Percentiles rank a stretch among this genome's conserved stretches.
phyloP scores from a whole-genome alignment of 495 filamentous ascomycete species.

The Schizothecium vesticola region DNA sequence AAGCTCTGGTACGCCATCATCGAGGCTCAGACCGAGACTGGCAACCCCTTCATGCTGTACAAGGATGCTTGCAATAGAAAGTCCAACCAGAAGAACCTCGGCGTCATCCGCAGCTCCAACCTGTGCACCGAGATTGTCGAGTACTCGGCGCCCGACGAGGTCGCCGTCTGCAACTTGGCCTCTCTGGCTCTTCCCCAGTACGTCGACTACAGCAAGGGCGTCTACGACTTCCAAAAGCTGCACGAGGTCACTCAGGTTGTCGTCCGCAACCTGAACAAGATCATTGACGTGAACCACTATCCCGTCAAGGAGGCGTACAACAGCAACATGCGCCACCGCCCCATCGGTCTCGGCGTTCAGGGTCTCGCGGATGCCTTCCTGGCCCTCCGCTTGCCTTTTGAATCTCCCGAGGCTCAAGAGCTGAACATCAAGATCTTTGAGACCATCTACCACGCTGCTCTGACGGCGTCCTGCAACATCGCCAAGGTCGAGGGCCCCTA shows the following conservation, averaged over 20 bases:
- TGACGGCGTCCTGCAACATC: slow-evolving; percentile 82
- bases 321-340: slow-evolving; percentile 92
- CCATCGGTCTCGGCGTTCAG: slow-evolving; percentile 93
- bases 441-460: slow-evolving; percentile 95
- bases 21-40: slow-evolving; percentile 96
- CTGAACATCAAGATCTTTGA: slow-evolving; percentile 99
- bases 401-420: slow-evolving; percentile 85
- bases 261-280: slow-evolving; percentile 90
- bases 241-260: slow-evolving; percentile 89
- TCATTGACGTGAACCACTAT: slow-evolving; percentile 96
- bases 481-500: slow-evolving; percentile 80
- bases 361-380: slow-evolving; percentile 99
- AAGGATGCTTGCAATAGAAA: slow-evolving; percentile 97
- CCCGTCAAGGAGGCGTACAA: slow-evolving; percentile 87
- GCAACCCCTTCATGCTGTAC: slow-evolving; percentile 99
- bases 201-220: slow-evolving; percentile 73
- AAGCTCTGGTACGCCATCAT: slow-evolving; percentile 99
- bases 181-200: slow-evolving; percentile 86
- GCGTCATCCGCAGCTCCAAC: slow-evolving; percentile 96
- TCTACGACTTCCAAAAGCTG: slow-evolving; percentile 91
- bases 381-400: slow-evolving; percentile 92
- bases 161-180: slow-evolving; percentile 96
- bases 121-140: slow-evolving; percentile 98
- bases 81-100: slow-evolving; percentile 99
- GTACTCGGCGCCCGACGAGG: slow-evolving; percentile 94